Percentiles rank a stretch among this genome's conserved stretches.
These are phyloP conservation scores for Pouteria glomerata DNA, from an alignment of 148 eudicot species.

Conservation along the genomic window DNA sequence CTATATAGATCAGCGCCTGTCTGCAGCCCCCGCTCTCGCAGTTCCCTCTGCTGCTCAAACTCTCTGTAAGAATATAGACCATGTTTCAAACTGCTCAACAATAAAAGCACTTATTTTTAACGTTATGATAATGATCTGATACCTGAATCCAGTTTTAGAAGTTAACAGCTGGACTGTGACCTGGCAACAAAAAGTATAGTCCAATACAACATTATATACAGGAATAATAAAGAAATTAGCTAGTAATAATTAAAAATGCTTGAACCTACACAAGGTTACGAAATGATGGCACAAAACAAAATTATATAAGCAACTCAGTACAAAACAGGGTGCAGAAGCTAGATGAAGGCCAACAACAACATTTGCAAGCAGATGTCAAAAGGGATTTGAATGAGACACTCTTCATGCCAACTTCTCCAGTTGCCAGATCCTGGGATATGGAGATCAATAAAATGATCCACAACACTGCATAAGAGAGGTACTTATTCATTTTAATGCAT, in stretches of 20 bases:
- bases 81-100: slow-evolving; percentile 1
- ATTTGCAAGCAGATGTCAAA: background rate
- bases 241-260: background rate
- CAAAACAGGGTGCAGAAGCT: slow-evolving; percentile 4
- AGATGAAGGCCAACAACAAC: background rate
- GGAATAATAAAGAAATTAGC: background rate
- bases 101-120: slow-evolving; percentile 1
- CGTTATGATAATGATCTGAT: slow-evolving; percentile 11
- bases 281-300: background rate
- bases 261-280: background rate
- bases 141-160: slow-evolving; percentile 97
- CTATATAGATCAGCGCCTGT: slow-evolving; percentile 34
- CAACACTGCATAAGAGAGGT: background rate
- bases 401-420: background rate
- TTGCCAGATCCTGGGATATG: background rate
- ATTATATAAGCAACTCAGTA: background rate
- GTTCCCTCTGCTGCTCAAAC: slow-evolving; percentile 94
- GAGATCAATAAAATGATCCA: background rate
- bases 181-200: slow-evolving; percentile 41
- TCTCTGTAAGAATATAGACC: slow-evolving; percentile 52
- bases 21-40: slow-evolving; percentile 67
- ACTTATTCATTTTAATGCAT: background rate
- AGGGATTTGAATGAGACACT: background rate
- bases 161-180: slow-evolving; percentile 91
- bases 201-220: slow-evolving; percentile 5